A percentile compares a stretch with the other conserved stretches of the same genome.
Evolutionary conservation across 148 eudicot species (phyloP).

Genomic region (Arctostaphylos glauca): DNA sequence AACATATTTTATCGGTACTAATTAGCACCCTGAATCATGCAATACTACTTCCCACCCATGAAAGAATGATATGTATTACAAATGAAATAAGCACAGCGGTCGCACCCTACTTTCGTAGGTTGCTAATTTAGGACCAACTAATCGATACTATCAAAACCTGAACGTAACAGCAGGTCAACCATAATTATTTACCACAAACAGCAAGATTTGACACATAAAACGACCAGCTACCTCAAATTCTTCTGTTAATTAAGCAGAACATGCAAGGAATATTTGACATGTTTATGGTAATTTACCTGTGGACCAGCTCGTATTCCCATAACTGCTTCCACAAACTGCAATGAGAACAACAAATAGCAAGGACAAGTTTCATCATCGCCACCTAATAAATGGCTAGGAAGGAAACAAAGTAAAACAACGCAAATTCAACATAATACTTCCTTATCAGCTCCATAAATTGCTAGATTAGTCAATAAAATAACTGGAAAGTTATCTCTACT

Average conservation of each 20-base stretch:
- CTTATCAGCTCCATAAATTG: not conserved
- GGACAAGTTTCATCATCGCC: constrained; percentile 14
- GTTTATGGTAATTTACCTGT: constrained; percentile 43
- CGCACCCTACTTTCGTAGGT: no score
- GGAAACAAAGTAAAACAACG: not conserved
- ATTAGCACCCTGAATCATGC: no score
- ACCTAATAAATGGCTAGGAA: not conserved
- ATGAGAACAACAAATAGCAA: constrained; percentile 16
- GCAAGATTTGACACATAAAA: not conserved
- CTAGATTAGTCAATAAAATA: not conserved
- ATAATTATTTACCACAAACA: not conserved
- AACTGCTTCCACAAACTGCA: constrained; percentile 92
- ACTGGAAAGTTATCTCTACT: not conserved
- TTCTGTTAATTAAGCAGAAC: not conserved
- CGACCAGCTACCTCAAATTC: not conserved
- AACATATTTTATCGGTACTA: not conserved
- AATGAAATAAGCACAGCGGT: no score
- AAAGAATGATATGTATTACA: no score
- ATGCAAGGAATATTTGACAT: not conserved
- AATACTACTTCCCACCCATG: no score
- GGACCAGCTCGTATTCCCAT: constrained; percentile 60
- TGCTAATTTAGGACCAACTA: no score
- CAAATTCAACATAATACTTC: not conserved
- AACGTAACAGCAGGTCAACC: not conserved
- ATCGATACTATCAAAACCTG: no score